These are phyloP conservation scores for Macrotyloma uniflorum DNA, from an alignment of 306 rosid species.

Conservation along the genomic window DNA sequence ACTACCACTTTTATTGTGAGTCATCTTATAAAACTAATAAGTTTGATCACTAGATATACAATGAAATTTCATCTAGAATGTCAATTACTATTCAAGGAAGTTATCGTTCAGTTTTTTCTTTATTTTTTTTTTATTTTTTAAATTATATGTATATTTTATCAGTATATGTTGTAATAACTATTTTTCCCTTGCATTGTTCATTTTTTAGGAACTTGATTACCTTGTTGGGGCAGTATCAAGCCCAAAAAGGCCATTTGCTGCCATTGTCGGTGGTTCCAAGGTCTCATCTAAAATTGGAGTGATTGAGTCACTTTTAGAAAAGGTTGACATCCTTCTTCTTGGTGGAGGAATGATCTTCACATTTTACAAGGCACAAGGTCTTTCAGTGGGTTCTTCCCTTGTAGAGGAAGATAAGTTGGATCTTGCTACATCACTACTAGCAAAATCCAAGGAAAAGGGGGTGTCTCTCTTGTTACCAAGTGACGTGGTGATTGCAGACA, in stretches of 20 bases:
- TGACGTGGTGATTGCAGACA: conserved; percentile 93
- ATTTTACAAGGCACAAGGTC: conserved; percentile 99
- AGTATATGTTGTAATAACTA: neutral
- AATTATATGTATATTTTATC: conserved; percentile 25
- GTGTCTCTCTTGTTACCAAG: conserved; percentile 93
- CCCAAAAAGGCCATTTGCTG: conserved; percentile 98
- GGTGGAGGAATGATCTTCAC: conserved; percentile 99
- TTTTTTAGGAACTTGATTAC: conserved; percentile 92
- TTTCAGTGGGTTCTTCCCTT: conserved; percentile 95
- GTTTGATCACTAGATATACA: conserved; percentile 4
- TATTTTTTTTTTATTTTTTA: no score
- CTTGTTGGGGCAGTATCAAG: conserved; percentile 97
- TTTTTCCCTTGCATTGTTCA: conserved; percentile 20
- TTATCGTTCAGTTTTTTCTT: neutral
- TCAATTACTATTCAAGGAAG: neutral
- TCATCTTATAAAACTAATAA: conserved; percentile 4
- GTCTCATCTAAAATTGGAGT: conserved; percentile 98
- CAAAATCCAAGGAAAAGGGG: conserved; percentile 91
- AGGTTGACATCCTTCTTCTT: conserved; percentile 83
- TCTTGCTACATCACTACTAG: conserved; percentile 83
- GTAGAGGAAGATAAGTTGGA: conserved; percentile 96
- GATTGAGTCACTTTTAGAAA: conserved; percentile 92
- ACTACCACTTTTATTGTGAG: neutral
- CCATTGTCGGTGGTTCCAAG: conserved; percentile 99
- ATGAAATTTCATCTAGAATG: conserved; percentile 25